Percentiles rank a stretch among this genome's conserved stretches.
Evolutionary conservation across 805 yeast species (phyloP).

Genomic region (Metschnikowia drakensbergensis): DNA sequence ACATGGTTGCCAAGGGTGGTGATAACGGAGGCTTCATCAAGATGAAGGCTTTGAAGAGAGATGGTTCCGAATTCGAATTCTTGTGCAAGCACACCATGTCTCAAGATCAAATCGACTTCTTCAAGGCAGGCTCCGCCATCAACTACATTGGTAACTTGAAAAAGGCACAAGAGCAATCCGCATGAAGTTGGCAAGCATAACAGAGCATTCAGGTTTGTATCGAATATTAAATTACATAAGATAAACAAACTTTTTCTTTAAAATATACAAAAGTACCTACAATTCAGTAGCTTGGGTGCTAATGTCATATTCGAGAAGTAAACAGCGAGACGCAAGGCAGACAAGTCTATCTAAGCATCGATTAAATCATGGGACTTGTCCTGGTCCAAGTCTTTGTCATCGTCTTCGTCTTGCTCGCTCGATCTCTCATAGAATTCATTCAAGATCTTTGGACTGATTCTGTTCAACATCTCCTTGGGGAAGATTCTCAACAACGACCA

Average conservation of each 20-base stretch:
- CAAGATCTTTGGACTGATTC: conserved; percentile 96
- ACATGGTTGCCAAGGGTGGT: conserved; percentile 68
- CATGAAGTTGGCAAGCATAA: background rate
- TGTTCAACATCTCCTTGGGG: conserved; percentile 97
- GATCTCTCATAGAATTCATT: conserved; percentile 93
- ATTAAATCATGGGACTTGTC: conserved; percentile 41
- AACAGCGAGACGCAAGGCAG: background rate
- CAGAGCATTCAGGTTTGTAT: background rate
- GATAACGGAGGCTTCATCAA: conserved; percentile 80
- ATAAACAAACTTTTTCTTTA: conserved; percentile 1
- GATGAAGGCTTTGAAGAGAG: conserved; percentile 67
- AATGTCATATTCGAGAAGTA: conserved; percentile 11
- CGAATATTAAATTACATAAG: background rate
- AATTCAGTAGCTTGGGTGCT: background rate
- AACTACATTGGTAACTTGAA: conserved; percentile 73
- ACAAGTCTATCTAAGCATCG: conserved; percentile 29
- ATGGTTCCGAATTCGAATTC: conserved; percentile 66
- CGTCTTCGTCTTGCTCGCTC: conserved; percentile 60
- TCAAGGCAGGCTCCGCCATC: conserved; percentile 96
- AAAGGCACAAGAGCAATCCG: conserved; percentile 15
- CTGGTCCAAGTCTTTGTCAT: conserved; percentile 38
- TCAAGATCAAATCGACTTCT: conserved; percentile 89
- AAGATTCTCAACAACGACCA: conserved; percentile 97
- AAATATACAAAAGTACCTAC: conserved; percentile 5
- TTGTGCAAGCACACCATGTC: conserved; percentile 94